Evolutionary conservation across 2,329 filamentous ascomycete species (phyloP).

Genomic region (Hypoxylon sp.): DNA sequence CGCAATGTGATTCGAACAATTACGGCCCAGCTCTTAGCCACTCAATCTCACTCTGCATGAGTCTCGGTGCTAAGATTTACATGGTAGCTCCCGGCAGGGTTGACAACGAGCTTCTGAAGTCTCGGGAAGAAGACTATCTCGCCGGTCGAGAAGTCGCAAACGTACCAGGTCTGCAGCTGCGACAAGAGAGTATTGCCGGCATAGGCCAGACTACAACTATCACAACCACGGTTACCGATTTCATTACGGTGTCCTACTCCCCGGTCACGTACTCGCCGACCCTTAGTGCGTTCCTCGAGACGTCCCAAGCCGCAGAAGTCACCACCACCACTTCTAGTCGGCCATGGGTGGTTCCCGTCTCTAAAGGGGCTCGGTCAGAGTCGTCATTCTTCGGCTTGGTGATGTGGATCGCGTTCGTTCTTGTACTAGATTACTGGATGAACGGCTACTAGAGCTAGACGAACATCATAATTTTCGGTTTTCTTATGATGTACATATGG

Average conservation of each 20-base stretch:
- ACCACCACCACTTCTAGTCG: constrained; percentile 41
- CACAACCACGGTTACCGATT: constrained; percentile 45
- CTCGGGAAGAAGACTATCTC: constrained; percentile 52
- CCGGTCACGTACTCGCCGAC: constrained; percentile 26
- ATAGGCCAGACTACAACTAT: constrained; percentile 36
- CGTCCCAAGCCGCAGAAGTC: constrained; percentile 23
- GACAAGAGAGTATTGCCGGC: constrained; percentile 48
- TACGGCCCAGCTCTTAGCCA: constrained; percentile 52
- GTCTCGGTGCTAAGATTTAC: constrained; percentile 52
- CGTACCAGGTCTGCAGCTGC: constrained; percentile 50
- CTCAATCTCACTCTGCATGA: constrained; percentile 52
- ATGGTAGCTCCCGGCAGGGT: constrained; percentile 49
- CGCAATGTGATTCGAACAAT: constrained; percentile 52
- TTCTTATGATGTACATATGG: constrained; percentile 26
- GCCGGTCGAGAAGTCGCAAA: constrained; percentile 50
- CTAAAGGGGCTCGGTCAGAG: constrained; percentile 31
- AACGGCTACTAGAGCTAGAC: constrained; percentile 46
- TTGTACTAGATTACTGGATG: constrained; percentile 50
- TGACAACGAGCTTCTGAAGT: constrained; percentile 48
- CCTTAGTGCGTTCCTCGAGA: constrained; percentile 40
- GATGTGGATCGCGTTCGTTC: constrained; percentile 46
- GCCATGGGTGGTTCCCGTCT: constrained; percentile 49
- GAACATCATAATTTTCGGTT: constrained; percentile 28
- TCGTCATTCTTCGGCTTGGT: constrained; percentile 50
- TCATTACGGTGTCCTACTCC: constrained; percentile 39